Base-by-base conservation (phyloP, 2,329 filamentous ascomycete genomes). In the Aspergillus brasiliensis region DNA sequence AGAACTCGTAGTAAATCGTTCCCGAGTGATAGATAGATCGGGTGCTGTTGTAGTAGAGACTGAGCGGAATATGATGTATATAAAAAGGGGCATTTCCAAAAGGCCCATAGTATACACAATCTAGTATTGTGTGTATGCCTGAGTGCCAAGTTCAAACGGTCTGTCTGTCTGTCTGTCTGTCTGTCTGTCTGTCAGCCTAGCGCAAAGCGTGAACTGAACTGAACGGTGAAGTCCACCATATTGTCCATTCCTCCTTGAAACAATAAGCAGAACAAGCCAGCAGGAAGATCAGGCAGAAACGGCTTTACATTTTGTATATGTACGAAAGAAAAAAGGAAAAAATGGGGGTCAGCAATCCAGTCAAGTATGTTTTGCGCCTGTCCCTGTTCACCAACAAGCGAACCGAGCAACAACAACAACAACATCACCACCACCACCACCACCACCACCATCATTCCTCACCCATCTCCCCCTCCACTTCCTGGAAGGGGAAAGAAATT, bases 351-450 rank as follows among this genome's bases (percentile, higher is more conserved):
- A 62, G 56, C 46, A 61, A 57, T 37, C 65, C 62, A 25, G 55
- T 69, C 62, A 67, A 64, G 27, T 65, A 62, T 55, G 57, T 67
- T 54, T 59, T 66, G 21, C 60, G 51, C 55, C 57, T 69, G 23
- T 57, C 66, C 21, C 64, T 64, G 51, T 63, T 65, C 51, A 52
- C 61, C 27, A 63, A 62, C 27, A 63, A 62, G 51, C 63, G 59
- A 31, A 53, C 56, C 42, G 56, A 59, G n/a, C 57, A 53, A n/a
- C 56, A 31, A 4, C n/a, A n/a, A n/a, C n/a, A n/a, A n/a, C n/a
- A n/a, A n/a, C n/a, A 28, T 3, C 27, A 28, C 8, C 28, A 28
- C 8, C 28, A 2, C 11, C 31, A 34, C 5, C 31, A 34, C 13
- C 31, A 11, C 13, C 31, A 34, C 13, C 11, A 34, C 11, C 11